phyloP scores from a whole-genome alignment of 176 grass and related monocot genomes.

The Lolium perenne region DNA sequence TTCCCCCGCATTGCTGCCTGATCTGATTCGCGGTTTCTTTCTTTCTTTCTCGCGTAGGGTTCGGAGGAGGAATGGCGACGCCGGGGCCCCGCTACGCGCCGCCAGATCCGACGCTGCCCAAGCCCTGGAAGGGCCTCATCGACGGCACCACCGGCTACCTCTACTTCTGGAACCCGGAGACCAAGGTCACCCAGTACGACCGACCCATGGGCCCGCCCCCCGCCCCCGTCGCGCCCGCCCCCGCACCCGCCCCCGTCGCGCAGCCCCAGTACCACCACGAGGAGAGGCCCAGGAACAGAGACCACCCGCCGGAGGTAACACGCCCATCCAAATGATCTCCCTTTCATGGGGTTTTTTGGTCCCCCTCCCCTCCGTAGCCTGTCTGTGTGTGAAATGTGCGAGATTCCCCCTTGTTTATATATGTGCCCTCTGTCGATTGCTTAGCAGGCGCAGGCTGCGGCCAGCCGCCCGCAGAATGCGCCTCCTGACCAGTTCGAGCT shows the following conservation, averaged over 20 bases:
- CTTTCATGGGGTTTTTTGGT: background rate
- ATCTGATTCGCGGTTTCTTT: slow-evolving; percentile 31
- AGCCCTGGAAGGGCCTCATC: slow-evolving; percentile 83
- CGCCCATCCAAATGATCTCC: background rate
- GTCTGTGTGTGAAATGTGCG: background rate
- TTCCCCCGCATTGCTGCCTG: background rate
- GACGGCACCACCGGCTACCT: slow-evolving; percentile 79
- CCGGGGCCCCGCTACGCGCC: slow-evolving; percentile 66
- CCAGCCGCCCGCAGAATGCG: slow-evolving; percentile 17
- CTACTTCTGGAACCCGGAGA: slow-evolving; percentile 97
- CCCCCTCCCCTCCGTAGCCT: background rate
- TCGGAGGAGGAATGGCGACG: slow-evolving; percentile 24
- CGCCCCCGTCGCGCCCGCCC: background rate
- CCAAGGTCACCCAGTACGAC: slow-evolving; percentile 76
- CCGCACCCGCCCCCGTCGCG: background rate
- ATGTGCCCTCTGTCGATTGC: background rate
- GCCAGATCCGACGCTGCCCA: slow-evolving; percentile 72
- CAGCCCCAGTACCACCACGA: slow-evolving; percentile 27
- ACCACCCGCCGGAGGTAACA: slow-evolving; percentile 39
- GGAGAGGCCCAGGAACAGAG: slow-evolving; percentile 27
- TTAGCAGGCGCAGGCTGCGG: slow-evolving; percentile 8
- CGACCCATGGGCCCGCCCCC: slow-evolving; percentile 28
- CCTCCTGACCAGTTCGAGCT: slow-evolving; percentile 32
- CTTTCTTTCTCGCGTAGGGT: background rate
- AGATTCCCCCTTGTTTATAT: background rate